Percentiles rank a stretch among this genome's conserved stretches.
Evolutionary conservation across 2,329 filamentous ascomycete species (phyloP).

Genomic region (Ustilaginoidea virens): DNA sequence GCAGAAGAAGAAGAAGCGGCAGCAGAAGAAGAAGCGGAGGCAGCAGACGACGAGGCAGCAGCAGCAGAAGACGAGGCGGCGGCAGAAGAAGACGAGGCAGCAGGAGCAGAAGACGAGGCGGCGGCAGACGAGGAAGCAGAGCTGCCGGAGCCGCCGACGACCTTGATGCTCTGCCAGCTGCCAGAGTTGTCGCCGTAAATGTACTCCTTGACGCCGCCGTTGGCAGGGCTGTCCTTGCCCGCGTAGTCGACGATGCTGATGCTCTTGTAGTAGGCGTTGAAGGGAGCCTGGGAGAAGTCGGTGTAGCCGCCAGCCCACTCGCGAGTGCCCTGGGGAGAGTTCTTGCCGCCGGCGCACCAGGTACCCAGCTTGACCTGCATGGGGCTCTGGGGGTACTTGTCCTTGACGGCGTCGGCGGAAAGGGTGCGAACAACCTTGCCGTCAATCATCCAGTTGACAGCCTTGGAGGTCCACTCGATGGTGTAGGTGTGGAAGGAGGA

Average conservation of each 20-base stretch:
- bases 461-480: constrained; percentile 50
- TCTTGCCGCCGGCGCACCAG: constrained; percentile 44
- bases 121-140: constrained; percentile 48
- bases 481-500: constrained; percentile 47
- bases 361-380: constrained; percentile 56
- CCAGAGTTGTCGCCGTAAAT: constrained; percentile 25
- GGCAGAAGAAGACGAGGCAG: neutral
- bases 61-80: neutral
- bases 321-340: constrained; percentile 55
- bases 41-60: neutral
- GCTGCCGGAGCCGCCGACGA: constrained; percentile 57
- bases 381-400: constrained; percentile 55
- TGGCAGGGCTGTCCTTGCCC: constrained; percentile 18
- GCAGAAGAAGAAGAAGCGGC: neutral
- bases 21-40: neutral
- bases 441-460: constrained; percentile 51
- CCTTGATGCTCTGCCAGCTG: constrained; percentile 29
- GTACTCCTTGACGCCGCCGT: constrained; percentile 23
- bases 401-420: constrained; percentile 37
- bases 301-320: constrained; percentile 48
- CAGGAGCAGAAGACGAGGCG: constrained; percentile 22
- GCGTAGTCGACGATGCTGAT: constrained; percentile 28
- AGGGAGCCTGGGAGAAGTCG: constrained; percentile 27
- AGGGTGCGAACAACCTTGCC: constrained; percentile 46
- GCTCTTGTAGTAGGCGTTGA: constrained; percentile 28